Percentiles rank a stretch among this genome's conserved stretches.
phyloP scores from a whole-genome alignment of 768 basidiomycete species.

The Boletus rufocinnamomeus region DNA sequence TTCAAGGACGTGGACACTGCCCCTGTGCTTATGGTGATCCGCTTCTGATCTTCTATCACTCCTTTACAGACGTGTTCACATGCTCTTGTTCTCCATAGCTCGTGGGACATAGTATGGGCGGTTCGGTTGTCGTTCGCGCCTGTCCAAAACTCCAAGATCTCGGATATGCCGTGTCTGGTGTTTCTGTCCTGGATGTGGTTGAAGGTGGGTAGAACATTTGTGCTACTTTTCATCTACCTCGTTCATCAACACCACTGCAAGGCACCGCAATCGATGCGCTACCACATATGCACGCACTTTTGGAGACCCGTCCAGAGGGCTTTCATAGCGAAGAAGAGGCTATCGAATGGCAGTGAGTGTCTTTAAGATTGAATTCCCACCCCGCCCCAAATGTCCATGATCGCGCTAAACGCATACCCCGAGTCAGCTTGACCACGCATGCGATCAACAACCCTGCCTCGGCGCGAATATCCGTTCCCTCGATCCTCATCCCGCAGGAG shows the following conservation, averaged over 20 bases:
- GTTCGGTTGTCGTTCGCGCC: conserved; percentile 78
- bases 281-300: conserved; percentile 86
- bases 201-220: conserved; percentile 57
- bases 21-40: conserved; percentile 70
- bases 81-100: conserved; percentile 47
- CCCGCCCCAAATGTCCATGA: neutral
- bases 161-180: conserved; percentile 73
- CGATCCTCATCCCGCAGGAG: conserved; percentile 58
- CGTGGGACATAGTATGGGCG: conserved; percentile 97
- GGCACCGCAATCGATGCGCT: conserved; percentile 93
- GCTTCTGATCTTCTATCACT: neutral
- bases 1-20: conserved; percentile 64
- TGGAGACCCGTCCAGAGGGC: conserved; percentile 82
- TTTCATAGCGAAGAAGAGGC: conserved; percentile 85
- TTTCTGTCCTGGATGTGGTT: conserved; percentile 84
- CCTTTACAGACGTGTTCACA: neutral
- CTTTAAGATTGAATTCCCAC: neutral
- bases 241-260: conserved; percentile 28
- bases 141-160: conserved; percentile 65
- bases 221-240: neutral
- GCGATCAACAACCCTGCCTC: conserved; percentile 81
- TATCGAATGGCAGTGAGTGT: conserved; percentile 92
- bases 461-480: conserved; percentile 87
- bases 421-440: conserved; percentile 67
- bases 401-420: neutral